Conservation (phyloP, 1,139 yeast species). For the Lizanozyma gosingica region DNA sequence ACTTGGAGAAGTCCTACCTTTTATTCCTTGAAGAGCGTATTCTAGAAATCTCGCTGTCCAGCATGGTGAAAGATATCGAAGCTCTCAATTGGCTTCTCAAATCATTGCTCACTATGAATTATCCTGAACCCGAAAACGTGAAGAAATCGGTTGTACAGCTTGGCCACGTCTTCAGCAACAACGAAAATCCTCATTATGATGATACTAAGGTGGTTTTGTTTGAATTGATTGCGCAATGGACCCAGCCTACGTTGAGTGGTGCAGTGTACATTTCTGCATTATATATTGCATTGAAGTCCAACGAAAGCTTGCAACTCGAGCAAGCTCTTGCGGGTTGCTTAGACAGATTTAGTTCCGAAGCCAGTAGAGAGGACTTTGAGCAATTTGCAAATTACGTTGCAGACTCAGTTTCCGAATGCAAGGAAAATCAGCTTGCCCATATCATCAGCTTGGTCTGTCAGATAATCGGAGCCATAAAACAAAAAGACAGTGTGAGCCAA, state of each 20-base stretch:
- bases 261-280: conserved; percentile 12
- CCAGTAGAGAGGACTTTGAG: conserved; percentile 5
- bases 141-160: background rate
- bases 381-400: conserved; percentile 6
- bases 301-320: conserved; percentile 4
- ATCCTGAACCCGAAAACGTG: background rate
- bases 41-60: background rate
- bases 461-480: conserved; percentile 3
- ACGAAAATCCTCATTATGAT: background rate
- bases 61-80: background rate
- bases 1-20: background rate
- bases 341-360: conserved; percentile 5
- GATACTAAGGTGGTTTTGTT: conserved; percentile 17
- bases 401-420: conserved; percentile 6
- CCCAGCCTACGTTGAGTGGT: conserved; percentile 6
- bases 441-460: conserved; percentile 5
- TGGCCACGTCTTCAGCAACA: background rate
- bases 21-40: background rate
- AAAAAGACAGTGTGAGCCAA: background rate
- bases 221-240: conserved; percentile 15
- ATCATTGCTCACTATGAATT: background rate
- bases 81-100: background rate
- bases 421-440: conserved; percentile 3
- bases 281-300: conserved; percentile 12
- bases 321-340: conserved; percentile 7